Evolutionary conservation across 2,329 filamentous ascomycete genomes (phyloP), one percentile per base, ranked within the genome.

Genomic region (Exophiala bonariae): DNA sequence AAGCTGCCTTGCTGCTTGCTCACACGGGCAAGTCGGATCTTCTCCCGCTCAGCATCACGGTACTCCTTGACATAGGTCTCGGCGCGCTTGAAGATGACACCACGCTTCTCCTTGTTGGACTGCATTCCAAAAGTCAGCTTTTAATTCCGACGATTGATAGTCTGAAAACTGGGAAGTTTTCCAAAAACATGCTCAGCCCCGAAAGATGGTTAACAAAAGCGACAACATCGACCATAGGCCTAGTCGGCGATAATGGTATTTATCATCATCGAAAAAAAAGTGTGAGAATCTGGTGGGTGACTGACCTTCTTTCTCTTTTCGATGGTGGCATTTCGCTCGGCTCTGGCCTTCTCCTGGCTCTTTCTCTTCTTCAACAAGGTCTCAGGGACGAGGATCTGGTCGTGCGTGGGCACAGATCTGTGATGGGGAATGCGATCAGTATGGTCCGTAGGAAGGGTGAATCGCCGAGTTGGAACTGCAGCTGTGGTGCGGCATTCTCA

Each of bases 351-450:
- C 85, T 99, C 93, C 80, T 96, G 92, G 75, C 84, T 89, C 90
- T 99, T 99, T 81, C 93, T 89, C 89, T 99, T 99, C 88, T 99
- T 99, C 76, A 99, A 85, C 69, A 99, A 89, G 67, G 93, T 99
- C 89, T 99, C 93, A 65, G 93, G 93, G 72, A 97, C 89, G 74
- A 97, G 82, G 74, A 99, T 85, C 75, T 97, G 87, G 75, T 96
- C 89, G 76, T 91, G 78, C 75, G 90, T 95, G 63, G 93, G 89
- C 70, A 96, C 88, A 77, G 84, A 85, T 78, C 90, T 96, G 71
- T 68, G 71, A 46, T 55, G 49, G 22, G 50, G 52, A 54, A 50
- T 47, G 71, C 66, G 7, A 73, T 83, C 73, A 89, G 85, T 87
- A 89, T 83, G 88, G 86, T 88, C 84, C 82, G 80, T 81, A 84